Evolutionary conservation across 768 basidiomycete species (phyloP), one percentile per base, ranked within the genome.

Genomic region (Gymnopilus junonius): DNA sequence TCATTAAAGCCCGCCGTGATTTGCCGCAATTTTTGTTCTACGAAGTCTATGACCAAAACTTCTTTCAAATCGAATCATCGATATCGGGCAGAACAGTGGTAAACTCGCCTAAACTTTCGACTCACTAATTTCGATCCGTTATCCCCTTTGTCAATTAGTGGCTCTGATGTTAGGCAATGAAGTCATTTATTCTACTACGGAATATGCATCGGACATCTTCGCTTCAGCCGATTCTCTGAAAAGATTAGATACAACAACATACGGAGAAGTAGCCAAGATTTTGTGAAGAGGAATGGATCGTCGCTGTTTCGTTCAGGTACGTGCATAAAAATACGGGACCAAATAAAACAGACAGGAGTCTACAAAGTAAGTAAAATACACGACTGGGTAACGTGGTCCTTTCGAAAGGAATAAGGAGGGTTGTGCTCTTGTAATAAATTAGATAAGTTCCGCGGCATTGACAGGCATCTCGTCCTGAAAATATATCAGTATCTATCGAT

Each of bases 391-490:
- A 40, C 42, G 50, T 59, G 25, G 60, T 46, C 42, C 56, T 50
- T 54, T 59, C 58, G 23, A 58, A 63, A 45, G 53, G 42, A 64
- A 40, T 54, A 31, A 48, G 34, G 40, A 4, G 32, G 25, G 45
- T 40, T 63, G 45, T 51, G 34, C 21, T 6, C 34, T 27, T 45
- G 23, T 46, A 59, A 56, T 84, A 35, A 20, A 45, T 57, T 85
- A 97, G 72, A 98, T 97, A 64, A 97, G 88, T 76, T 99, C 96
- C 48, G 96, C 96, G 62, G 97, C 96, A 76, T 99, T 97, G 64
- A 97, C 92, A 6, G 94, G 96, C 96, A 99, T 99, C 84, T 99
- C 97, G 72, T 97, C 95, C 91, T 97, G 67, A 69, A 66, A 62
- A 56, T 21, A 54, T 34, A 58, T 75, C 65, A 79, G 70, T 65